Percentiles rank a stretch among this genome's conserved stretches.
Conservation (phyloP, 257 asterid genomes). For the Scutellaria baicalensis region DNA sequence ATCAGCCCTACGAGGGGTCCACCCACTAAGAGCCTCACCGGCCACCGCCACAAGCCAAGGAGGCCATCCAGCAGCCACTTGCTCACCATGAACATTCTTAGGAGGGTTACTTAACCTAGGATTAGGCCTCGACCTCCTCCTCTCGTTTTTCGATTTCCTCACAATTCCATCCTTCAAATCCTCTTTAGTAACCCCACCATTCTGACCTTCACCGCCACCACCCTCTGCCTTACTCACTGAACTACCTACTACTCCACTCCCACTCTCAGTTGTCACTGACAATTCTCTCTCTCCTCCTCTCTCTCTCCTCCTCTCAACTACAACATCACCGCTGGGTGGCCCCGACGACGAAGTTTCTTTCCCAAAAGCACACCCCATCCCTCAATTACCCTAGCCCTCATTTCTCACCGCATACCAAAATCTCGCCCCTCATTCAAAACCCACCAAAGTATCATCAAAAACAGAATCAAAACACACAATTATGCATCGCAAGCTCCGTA, state of each 20-base stretch:
- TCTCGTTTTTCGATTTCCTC: conserved; percentile 38
- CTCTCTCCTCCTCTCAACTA: conserved; percentile 33
- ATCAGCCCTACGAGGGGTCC: conserved; percentile 55
- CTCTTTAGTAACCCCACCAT: conserved; percentile 47
- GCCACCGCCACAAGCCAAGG: conserved; percentile 65
- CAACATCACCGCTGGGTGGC: conserved; percentile 36
- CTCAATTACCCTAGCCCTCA: conserved; percentile 39
- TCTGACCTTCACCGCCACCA: conserved; percentile 39
- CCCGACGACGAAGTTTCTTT: conserved; percentile 55
- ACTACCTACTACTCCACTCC: conserved; percentile 43
- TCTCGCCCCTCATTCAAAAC: conserved; percentile 28
- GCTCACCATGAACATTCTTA: conserved; percentile 47
- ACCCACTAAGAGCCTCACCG: conserved; percentile 59
- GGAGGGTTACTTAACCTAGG: conserved; percentile 75
- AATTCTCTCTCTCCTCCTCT: conserved; percentile 40
- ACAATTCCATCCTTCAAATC: conserved; percentile 45
- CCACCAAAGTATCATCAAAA: conserved; percentile 15
- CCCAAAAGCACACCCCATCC: conserved; percentile 80
- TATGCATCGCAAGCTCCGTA: neutral
- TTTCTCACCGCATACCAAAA: conserved; percentile 46
- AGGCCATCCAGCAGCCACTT: conserved; percentile 74
- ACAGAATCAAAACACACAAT: neutral
- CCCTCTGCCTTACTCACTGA: conserved; percentile 35
- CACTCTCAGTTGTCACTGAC: conserved; percentile 44
- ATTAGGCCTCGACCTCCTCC: conserved; percentile 68